Evolutionary conservation across 768 basidiomycete genomes (phyloP), one percentile per base, ranked within the genome.

Genomic region (Rhodotorula graminis): DNA sequence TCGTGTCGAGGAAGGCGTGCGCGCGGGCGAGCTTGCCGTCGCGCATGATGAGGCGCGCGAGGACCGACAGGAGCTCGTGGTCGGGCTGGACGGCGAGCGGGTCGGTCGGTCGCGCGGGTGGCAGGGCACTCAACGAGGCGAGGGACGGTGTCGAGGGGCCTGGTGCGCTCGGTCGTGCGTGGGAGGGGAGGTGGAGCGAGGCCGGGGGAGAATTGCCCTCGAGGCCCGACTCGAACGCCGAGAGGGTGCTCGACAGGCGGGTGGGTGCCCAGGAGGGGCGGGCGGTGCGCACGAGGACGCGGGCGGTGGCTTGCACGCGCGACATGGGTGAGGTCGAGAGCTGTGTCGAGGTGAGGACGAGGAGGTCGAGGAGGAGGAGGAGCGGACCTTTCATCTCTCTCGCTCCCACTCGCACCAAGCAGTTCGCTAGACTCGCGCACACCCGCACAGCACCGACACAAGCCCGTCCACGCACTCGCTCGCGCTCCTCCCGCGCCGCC

Each of bases 1-100:
- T 88, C n/a, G 83, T 80, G 5, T 87, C 85, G 57, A 88, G 84
- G 55, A 83, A 82, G 46, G 84, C 84, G 1, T 86, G 81, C 0
- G 90, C 89, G 31, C 84, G 83, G 16, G 89, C 84, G 69, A 88
- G 86, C 67, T 87, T 84, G 46, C 92, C 92, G 79, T 89, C 81
- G 50, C 78, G 79, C 83, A 88, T 88, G 60, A 91, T 82, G 66
- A 82, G 80, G 27, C 86, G 87, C 6, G 90, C 83, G 64, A 92
- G 73, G 65, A 44, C 50, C n/a, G 33, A 33, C 53, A 75, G 65
- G 42, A 72, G 73, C 33, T 64, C 58, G 0, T 61, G 7, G 56
- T 73, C 76, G 52, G 61, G 72, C 57, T 73, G 67, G 53, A 66
- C 60, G 23, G 37, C 50, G 49, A 50, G 40, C 1, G 67, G 67